phyloP scores from a whole-genome alignment of 371 early-diverging fungal genomes.

The Mucor velutinosus region DNA sequence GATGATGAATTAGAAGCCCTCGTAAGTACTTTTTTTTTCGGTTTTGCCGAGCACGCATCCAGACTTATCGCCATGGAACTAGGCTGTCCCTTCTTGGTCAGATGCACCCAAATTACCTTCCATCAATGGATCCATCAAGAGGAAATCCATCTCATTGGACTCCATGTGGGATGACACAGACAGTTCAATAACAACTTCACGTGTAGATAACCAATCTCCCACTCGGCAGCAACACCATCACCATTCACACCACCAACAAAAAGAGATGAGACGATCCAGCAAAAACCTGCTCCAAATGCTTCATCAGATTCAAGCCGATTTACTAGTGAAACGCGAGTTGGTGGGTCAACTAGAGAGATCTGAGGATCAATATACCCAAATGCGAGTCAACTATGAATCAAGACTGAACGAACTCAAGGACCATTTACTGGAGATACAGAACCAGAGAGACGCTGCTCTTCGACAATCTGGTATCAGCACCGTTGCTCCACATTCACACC shows the following conservation, averaged over 20 bases:
- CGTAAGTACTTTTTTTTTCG: constrained; percentile 25
- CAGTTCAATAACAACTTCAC: constrained; percentile 37
- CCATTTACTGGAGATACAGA: constrained; percentile 55
- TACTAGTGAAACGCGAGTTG: constrained; percentile 60
- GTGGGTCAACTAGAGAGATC: constrained; percentile 58
- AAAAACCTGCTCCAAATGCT: constrained; percentile 50
- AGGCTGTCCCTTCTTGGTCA: constrained; percentile 53
- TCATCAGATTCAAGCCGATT: constrained; percentile 69
- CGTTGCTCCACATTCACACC: background rate
- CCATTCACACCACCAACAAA: background rate
- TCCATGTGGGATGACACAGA: constrained; percentile 50
- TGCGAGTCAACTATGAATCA: constrained; percentile 68
- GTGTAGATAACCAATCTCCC: constrained; percentile 9
- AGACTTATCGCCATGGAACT: background rate
- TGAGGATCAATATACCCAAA: constrained; percentile 55
- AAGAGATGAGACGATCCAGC: constrained; percentile 26
- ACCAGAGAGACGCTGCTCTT: constrained; percentile 58
- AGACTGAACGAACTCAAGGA: constrained; percentile 60
- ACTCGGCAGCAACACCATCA: background rate
- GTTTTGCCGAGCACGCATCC: background rate
- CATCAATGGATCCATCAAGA: constrained; percentile 23
- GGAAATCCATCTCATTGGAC: constrained; percentile 46
- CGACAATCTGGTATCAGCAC: constrained; percentile 1
- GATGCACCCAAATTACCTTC: constrained; percentile 30
- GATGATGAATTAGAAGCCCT: constrained; percentile 49